Conservation (phyloP, 371 early-diverging fungal species). For the Lichtheimia ramosa region DNA sequence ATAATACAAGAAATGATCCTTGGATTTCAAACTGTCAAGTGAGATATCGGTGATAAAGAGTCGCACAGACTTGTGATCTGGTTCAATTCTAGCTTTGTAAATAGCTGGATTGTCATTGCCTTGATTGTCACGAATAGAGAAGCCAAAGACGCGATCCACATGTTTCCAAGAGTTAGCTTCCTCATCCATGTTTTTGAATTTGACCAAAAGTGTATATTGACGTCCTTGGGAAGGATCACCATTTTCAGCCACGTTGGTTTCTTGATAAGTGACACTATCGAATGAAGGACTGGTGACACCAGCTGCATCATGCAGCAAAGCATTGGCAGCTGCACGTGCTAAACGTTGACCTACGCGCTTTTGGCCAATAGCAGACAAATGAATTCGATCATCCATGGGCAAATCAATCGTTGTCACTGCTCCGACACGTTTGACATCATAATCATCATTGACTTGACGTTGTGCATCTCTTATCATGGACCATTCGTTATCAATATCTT, state of each 20-base stretch:
- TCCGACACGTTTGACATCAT: neutral
- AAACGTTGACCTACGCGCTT: constrained; percentile 26
- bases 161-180: neutral
- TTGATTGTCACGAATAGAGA: constrained; percentile 12
- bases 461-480: constrained; percentile 27
- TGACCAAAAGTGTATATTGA: neutral
- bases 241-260: neutral
- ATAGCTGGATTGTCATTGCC: constrained; percentile 4
- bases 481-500: constrained; percentile 15
- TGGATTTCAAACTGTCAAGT: neutral
- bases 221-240: neutral
- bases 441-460: neutral
- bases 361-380: constrained; percentile 32
- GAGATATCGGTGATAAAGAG: constrained; percentile 15
- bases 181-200: neutral
- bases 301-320: neutral
- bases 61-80: constrained; percentile 5
- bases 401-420: constrained; percentile 19
- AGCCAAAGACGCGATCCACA: constrained; percentile 11
- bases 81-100: constrained; percentile 12
- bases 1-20: constrained; percentile 15
- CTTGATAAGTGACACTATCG: constrained; percentile 2
- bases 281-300: neutral
- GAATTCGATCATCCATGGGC: constrained; percentile 37
- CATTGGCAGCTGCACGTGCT: constrained; percentile 21